Evolutionary conservation across 371 early-diverging fungal genomes (phyloP).

Genomic region (Lichtheimia corymbifera): DNA sequence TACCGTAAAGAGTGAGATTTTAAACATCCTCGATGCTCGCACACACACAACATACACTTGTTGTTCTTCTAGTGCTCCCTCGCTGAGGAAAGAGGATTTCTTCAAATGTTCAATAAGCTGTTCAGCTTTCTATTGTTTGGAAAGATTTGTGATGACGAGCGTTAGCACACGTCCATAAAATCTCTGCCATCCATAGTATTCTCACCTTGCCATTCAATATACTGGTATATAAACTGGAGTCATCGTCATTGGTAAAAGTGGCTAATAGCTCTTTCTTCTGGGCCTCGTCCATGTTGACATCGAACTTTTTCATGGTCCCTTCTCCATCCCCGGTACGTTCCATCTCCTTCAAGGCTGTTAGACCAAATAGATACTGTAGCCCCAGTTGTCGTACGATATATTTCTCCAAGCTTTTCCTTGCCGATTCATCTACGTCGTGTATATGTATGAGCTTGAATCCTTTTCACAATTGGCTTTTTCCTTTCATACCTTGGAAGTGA

Average conservation of each 20-base stretch:
- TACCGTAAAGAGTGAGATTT: background rate
- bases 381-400: slow-evolving; percentile 25
- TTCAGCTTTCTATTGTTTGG: slow-evolving; percentile 4
- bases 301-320: background rate
- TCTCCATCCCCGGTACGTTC: slow-evolving; percentile 10
- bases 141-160: background rate
- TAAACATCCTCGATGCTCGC: no score
- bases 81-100: background rate
- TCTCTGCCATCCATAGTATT: background rate
- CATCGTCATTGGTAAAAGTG: slow-evolving; percentile 3
- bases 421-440: slow-evolving; percentile 17
- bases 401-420: slow-evolving; percentile 26
- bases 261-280: slow-evolving; percentile 4
- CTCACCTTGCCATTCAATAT: slow-evolving; percentile 8
- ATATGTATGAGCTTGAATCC: background rate
- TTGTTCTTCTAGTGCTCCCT: background rate
- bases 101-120: slow-evolving; percentile 1
- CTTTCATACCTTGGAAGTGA: slow-evolving; percentile 19
- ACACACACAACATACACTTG: no score
- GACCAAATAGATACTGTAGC: slow-evolving; percentile 18
- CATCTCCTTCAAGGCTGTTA: slow-evolving; percentile 8
- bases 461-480: background rate
- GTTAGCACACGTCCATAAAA: background rate
- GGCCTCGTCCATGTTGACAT: background rate
- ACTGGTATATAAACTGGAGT: background rate